Percentiles rank a stretch among this genome's conserved stretches.
These are phyloP conservation scores for Trypanosoma brucei DNA, from an alignment of 208 protist genomes.

Conservation along the genomic window DNA sequence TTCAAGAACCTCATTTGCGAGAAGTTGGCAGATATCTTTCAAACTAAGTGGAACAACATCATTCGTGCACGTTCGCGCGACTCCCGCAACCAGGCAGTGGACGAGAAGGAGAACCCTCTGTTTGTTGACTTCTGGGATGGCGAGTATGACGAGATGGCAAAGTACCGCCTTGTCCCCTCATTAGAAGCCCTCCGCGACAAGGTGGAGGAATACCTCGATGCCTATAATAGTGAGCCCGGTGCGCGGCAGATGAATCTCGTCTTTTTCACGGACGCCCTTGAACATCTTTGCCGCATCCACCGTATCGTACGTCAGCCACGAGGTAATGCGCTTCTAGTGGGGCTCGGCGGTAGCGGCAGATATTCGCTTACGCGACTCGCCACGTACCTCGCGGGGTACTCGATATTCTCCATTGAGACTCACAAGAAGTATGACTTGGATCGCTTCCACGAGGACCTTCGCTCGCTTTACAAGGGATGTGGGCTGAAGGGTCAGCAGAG, in stretches of 20 bases:
- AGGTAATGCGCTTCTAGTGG: slow-evolving; percentile 97
- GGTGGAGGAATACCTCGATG: slow-evolving; percentile 92
- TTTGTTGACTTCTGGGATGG: slow-evolving; percentile 95
- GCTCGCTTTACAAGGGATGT: slow-evolving; percentile 93
- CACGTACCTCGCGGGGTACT: slow-evolving; percentile 93
- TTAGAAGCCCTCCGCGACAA: slow-evolving; percentile 83
- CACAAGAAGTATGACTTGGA: slow-evolving; percentile 93
- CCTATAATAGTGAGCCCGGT: slow-evolving; percentile 92
- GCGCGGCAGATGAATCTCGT: slow-evolving; percentile 94
- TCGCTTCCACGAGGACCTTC: slow-evolving; percentile 97
- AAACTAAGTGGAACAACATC: slow-evolving; percentile 90
- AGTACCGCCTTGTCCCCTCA: slow-evolving; percentile 94
- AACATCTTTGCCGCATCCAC: slow-evolving; percentile 96
- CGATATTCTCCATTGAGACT: slow-evolving; percentile 96
- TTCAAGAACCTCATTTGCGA: slow-evolving; percentile 92
- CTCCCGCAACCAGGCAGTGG: slow-evolving; percentile 27
- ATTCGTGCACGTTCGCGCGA: slow-evolving; percentile 79
- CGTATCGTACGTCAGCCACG: slow-evolving; percentile 95
- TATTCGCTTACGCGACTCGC: slow-evolving; percentile 95
- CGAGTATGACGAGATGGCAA: slow-evolving; percentile 89
- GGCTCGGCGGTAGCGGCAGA: slow-evolving; percentile 96
- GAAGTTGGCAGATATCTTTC: slow-evolving; percentile 90
- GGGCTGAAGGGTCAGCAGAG: slow-evolving; percentile 93
- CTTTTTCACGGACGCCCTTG: slow-evolving; percentile 97
- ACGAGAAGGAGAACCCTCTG: slow-evolving; percentile 86